Evolutionary conservation across 345 rosid species (phyloP).

Genomic region (Zanthoxylum bungeanum): DNA sequence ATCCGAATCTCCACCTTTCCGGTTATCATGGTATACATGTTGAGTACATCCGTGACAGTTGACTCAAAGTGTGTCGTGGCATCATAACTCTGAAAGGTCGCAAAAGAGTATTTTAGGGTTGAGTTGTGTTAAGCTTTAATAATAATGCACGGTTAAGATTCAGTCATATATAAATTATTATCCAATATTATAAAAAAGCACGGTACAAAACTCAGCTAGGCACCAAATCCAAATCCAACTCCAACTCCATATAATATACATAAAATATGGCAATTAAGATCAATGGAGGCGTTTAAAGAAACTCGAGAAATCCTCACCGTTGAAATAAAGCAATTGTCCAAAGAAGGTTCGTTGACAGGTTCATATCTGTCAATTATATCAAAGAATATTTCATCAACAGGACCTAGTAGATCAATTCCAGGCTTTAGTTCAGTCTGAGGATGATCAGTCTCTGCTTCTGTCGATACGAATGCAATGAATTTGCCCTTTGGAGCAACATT

Average conservation of each 20-base stretch:
- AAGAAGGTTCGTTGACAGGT: constrained; percentile 72
- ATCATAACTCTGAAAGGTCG: constrained; percentile 80
- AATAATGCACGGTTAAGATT: no score
- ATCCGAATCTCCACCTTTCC: constrained; percentile 65
- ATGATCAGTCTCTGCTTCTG: constrained; percentile 86
- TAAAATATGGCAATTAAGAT: background rate
- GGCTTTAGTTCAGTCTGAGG: constrained; percentile 75
- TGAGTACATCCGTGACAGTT: constrained; percentile 79
- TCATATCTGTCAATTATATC: constrained; percentile 73
- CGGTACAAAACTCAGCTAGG: no score
- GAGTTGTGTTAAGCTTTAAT: no score
- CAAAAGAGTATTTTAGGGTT: constrained; percentile 9
- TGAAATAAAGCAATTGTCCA: constrained; percentile 91
- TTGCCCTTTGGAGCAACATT: constrained; percentile 95
- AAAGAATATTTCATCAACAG: constrained; percentile 82
- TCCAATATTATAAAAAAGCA: no score
- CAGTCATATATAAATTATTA: no score
- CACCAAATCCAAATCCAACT: no score
- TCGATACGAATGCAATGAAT: constrained; percentile 86
- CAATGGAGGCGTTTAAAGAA: background rate
- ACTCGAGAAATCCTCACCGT: constrained; percentile 45
- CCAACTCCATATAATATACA: background rate
- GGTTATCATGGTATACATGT: constrained; percentile 85
- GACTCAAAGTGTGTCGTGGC: constrained; percentile 96
- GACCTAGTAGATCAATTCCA: constrained; percentile 78